Evolutionary conservation across 768 basidiomycete species (phyloP).

Genomic region (Kwoniella bestiolae): DNA sequence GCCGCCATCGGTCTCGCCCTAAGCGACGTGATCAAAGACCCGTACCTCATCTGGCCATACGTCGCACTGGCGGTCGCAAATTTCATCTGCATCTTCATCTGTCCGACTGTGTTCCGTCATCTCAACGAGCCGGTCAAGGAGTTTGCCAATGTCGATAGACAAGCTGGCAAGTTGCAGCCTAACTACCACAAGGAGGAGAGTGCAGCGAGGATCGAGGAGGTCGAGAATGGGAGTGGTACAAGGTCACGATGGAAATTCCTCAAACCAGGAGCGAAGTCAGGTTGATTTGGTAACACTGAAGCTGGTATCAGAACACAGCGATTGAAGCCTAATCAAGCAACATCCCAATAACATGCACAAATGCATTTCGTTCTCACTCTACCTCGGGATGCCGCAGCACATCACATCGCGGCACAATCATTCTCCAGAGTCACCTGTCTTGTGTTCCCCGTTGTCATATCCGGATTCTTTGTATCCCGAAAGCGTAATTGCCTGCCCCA

Average conservation of each 20-base stretch:
- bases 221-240: not conserved
- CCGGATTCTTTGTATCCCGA: too few relatives aligned
- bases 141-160: constrained; percentile 28
- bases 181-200: not conserved
- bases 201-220: not conserved
- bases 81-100: constrained; percentile 41
- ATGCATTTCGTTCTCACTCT: not conserved
- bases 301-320: too few relatives aligned
- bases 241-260: not conserved
- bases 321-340: too few relatives aligned
- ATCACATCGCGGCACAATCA: not conserved
- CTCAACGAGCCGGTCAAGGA: constrained; percentile 39
- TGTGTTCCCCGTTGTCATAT: too few relatives aligned
- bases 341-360: too few relatives aligned
- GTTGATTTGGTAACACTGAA: too few relatives aligned
- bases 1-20: constrained; percentile 46
- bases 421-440: not conserved
- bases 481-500: not conserved
- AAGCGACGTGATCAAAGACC: constrained; percentile 47
- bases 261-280: not conserved
- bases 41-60: constrained; percentile 52
- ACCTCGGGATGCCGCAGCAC: not conserved
- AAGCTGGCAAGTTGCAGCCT: constrained; percentile 25
- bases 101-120: constrained; percentile 46
- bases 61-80: constrained; percentile 42